These are phyloP conservation scores for Aspergillus homomorphus DNA, from an alignment of 495 filamentous ascomycete species.

Conservation along the genomic window DNA sequence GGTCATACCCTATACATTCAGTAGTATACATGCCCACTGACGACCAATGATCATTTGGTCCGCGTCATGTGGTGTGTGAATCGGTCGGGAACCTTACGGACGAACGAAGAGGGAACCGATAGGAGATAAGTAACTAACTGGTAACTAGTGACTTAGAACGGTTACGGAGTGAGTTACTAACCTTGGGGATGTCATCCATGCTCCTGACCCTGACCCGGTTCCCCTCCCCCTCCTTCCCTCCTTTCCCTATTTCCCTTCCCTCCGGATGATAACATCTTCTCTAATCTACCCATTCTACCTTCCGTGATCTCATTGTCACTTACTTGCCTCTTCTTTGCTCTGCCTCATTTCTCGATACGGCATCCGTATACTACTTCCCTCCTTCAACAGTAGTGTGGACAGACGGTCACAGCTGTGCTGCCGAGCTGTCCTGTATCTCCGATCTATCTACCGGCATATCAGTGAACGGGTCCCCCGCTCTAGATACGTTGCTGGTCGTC, in stretches of 20 bases:
- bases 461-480: slow-evolving; percentile 10
- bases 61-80: slow-evolving; percentile 12
- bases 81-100: slow-evolving; percentile 3
- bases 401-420: slow-evolving; percentile 23
- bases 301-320: background rate
- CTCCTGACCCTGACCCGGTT: slow-evolving; percentile 26
- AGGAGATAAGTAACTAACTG: slow-evolving; percentile 3
- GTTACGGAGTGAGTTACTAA: slow-evolving; percentile 8
- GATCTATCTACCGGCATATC: slow-evolving; percentile 20
- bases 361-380: background rate
- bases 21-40: background rate
- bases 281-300: background rate
- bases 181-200: slow-evolving; percentile 22
- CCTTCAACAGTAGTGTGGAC: slow-evolving; percentile 8
- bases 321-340: background rate
- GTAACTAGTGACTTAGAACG: slow-evolving; percentile 1
- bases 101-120: slow-evolving; percentile 2
- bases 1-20: slow-evolving; percentile 1
- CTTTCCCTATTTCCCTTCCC: slow-evolving; percentile 11
- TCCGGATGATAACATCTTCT: slow-evolving; percentile 5
- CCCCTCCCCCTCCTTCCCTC: slow-evolving; percentile 24
- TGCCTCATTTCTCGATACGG: slow-evolving; percentile 5
- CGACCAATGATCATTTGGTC: slow-evolving; percentile 14
- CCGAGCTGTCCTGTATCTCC: slow-evolving; percentile 15
- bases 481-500: slow-evolving; percentile 18